Evolutionary conservation across 352 stramenopile species (phyloP).

Genomic region (Pythium plurisporium): DNA sequence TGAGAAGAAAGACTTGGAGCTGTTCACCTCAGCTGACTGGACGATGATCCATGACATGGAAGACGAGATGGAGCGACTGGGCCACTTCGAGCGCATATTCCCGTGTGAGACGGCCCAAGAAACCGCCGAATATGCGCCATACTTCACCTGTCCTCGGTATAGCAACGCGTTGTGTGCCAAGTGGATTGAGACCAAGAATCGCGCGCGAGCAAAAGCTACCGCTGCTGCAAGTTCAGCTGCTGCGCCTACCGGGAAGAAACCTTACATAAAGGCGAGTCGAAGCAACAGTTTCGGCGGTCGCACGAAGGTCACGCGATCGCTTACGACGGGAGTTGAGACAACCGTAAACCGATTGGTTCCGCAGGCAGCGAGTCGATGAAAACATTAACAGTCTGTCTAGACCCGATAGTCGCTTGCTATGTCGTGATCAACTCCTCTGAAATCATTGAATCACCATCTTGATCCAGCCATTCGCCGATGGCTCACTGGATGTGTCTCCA

Average conservation of each 20-base stretch:
- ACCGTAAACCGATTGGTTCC: not conserved
- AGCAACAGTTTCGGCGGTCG: conserved; percentile 6
- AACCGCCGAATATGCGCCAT: conserved; percentile 29
- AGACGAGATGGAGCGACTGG: conserved; percentile 61
- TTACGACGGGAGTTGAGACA: not conserved
- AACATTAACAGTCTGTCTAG: too few species aligned
- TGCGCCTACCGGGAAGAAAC: not conserved
- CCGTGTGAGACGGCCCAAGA: conserved; percentile 24
- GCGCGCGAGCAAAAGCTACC: not conserved
- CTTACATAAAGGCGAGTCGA: not conserved
- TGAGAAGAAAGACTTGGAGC: conserved; percentile 42
- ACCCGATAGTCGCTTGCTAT: too few species aligned
- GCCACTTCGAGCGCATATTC: conserved; percentile 73
- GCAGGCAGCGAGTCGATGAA: not conserved
- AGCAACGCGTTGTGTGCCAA: conserved; percentile 54
- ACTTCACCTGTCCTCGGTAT: conserved; percentile 64
- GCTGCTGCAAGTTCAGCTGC: not conserved
- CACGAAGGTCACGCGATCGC: not conserved
- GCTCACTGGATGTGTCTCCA: too few species aligned
- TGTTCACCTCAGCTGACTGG: conserved; percentile 56
- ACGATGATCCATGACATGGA: conserved; percentile 60
- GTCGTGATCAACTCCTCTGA: too few species aligned
- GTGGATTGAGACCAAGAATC: conserved; percentile 44
- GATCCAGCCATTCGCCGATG: too few species aligned
- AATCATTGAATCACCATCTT: too few species aligned